A percentile compares a stretch with the other conserved stretches of the same genome.
phyloP scores from a whole-genome alignment of 768 basidiomycete species.

The Hortiboletus campestris region DNA sequence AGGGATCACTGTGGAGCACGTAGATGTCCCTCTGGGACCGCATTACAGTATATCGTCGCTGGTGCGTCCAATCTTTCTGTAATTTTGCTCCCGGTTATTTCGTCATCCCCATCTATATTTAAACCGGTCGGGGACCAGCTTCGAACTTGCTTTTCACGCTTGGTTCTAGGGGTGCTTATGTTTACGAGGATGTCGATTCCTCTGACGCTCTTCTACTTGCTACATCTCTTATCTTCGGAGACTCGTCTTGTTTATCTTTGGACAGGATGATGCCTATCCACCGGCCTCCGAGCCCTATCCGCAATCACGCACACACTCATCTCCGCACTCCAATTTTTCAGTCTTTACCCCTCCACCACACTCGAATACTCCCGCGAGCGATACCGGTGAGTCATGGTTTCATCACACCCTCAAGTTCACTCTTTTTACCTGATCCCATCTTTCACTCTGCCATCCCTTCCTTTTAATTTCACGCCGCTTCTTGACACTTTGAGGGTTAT shows the following conservation, averaged over 20 bases:
- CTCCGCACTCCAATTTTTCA: constrained; percentile 20
- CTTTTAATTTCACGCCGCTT: background rate
- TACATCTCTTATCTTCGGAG: background rate
- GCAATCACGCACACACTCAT: constrained; percentile 13
- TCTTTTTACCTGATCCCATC: background rate
- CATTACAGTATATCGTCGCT: constrained; percentile 24
- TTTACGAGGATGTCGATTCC: background rate
- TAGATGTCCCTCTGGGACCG: constrained; percentile 1
- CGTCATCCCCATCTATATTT: background rate
- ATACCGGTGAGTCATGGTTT: constrained; percentile 22
- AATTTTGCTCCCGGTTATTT: background rate
- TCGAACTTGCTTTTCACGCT: background rate
- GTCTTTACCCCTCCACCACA: constrained; percentile 25
- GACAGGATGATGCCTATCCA: constrained; percentile 16
- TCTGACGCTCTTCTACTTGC: background rate
- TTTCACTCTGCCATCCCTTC: background rate
- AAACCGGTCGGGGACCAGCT: no score
- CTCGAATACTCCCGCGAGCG: constrained; percentile 26
- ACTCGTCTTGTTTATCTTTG: background rate
- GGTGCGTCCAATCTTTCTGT: constrained; percentile 15
- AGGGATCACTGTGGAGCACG: constrained; percentile 20
- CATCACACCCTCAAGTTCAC: background rate
- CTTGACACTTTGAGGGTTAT: background rate
- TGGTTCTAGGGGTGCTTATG: background rate
- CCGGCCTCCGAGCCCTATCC: background rate